Evolutionary conservation across 2,329 filamentous ascomycete genomes (phyloP).

Genomic region (Acrodontium crateriforme): DNA sequence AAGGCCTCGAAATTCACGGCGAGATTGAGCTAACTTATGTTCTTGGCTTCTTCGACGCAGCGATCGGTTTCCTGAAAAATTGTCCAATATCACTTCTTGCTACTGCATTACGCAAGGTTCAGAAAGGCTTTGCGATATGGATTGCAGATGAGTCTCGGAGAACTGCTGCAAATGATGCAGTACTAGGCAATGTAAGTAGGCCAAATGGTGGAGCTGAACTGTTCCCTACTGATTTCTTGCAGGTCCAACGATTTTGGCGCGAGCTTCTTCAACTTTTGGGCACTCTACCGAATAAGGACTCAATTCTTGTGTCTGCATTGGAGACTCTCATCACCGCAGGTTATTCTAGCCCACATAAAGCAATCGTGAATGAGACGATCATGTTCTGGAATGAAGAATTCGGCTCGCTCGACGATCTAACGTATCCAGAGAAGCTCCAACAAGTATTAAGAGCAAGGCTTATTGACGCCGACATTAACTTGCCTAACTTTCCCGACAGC

Average conservation of each 20-base stretch:
- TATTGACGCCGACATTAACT: slow-evolving; percentile 37
- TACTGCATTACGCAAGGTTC: slow-evolving; percentile 44
- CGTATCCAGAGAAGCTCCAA: slow-evolving; percentile 53
- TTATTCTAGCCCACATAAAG: slow-evolving; percentile 38
- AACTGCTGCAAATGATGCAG: slow-evolving; percentile 1
- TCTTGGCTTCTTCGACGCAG: slow-evolving; percentile 5
- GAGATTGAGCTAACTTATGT: neutral
- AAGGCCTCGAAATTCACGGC: slow-evolving; percentile 20
- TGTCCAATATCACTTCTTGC: slow-evolving; percentile 36
- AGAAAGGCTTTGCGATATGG: slow-evolving; percentile 50
- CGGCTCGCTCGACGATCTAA: slow-evolving; percentile 42
- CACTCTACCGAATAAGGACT: slow-evolving; percentile 43
- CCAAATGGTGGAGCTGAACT: neutral
- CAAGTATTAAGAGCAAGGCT: slow-evolving; percentile 47
- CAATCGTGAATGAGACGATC: slow-evolving; percentile 38
- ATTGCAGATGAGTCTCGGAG: slow-evolving; percentile 39
- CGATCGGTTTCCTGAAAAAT: slow-evolving; percentile 19
- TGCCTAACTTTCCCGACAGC: slow-evolving; percentile 34
- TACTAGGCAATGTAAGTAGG: slow-evolving; percentile 2
- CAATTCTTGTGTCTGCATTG: slow-evolving; percentile 39
- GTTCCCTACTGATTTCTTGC: neutral
- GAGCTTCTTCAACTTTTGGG: slow-evolving; percentile 41
- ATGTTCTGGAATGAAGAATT: slow-evolving; percentile 59
- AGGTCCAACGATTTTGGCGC: slow-evolving; percentile 28
- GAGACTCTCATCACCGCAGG: slow-evolving; percentile 38